phyloP scores from a whole-genome alignment of 331 rosid species.

The Malus hybrid region DNA sequence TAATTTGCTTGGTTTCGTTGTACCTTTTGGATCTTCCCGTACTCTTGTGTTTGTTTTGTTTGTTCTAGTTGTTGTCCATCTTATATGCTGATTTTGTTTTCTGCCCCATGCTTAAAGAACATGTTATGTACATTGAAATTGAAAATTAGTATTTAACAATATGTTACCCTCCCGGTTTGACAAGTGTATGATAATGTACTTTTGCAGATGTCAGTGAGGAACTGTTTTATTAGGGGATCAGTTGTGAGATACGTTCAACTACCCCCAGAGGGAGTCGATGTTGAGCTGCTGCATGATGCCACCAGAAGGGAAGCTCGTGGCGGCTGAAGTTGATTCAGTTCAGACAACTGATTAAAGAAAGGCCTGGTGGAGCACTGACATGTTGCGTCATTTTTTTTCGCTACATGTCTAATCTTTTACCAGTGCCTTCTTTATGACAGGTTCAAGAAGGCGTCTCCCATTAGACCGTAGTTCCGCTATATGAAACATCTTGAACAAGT shows the following conservation, averaged over 20 bases:
- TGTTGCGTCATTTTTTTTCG: not conserved
- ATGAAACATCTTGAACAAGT: not conserved
- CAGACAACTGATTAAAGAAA: not conserved
- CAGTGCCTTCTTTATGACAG: not conserved
- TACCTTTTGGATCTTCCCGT: not conserved
- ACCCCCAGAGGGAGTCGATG: constrained; percentile 95
- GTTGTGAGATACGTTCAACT: constrained; percentile 97
- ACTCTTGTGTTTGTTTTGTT: not conserved
- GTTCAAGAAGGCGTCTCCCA: not conserved
- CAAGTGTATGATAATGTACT: not conserved
- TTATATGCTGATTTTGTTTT: not conserved
- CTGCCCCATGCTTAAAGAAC: not conserved
- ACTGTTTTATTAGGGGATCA: constrained; percentile 96
- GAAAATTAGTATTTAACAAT: not conserved
- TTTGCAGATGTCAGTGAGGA: constrained; percentile 91
- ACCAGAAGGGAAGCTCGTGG: constrained; percentile 98
- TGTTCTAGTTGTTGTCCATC: not conserved
- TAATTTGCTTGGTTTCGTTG: not conserved
- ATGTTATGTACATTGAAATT: not conserved
- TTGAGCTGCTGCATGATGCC: constrained; percentile 89
- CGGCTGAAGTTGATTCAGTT: constrained; percentile 25
- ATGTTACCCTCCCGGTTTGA: not conserved
- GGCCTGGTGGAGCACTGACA: not conserved
- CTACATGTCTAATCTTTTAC: not conserved
- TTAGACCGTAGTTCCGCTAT: not conserved